A percentile compares a stretch with the other conserved stretches of the same genome.
Conservation (phyloP, 1,284 basidiomycete species). For the Abortiporus biennis region DNA sequence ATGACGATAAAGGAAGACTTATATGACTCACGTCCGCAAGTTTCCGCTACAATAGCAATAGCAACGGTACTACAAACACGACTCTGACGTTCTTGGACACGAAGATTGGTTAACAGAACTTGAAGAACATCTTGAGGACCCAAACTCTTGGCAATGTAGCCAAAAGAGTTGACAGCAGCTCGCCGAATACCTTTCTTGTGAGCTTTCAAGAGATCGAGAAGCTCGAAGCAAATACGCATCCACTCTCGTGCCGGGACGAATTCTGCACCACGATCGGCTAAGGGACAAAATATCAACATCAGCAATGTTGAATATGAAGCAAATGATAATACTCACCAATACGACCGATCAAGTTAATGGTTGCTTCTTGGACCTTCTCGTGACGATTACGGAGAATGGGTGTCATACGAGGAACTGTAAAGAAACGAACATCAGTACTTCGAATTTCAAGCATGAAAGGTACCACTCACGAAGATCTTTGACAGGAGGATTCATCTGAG, state of each 20-base stretch:
- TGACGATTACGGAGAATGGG: conserved; percentile 98
- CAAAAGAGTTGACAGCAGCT: conserved; percentile 98
- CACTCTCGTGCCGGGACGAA: conserved; percentile 98
- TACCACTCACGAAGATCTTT: conserved; percentile 86
- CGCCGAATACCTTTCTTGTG: conserved; percentile 99
- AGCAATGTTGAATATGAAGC: neutral
- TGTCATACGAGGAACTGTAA: conserved; percentile 94
- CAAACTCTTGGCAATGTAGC: conserved; percentile 98
- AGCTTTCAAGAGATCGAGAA: conserved; percentile 95
- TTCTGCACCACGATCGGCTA: conserved; percentile 97
- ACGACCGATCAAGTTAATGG: conserved; percentile 98
- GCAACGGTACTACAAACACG: conserved; percentile 99
- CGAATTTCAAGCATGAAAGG: conserved; percentile 5
- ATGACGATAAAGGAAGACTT: conserved; percentile 5
- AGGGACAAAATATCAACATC: conserved; percentile 7
- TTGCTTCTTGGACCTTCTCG: conserved; percentile 99
- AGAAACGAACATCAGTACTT: conserved; percentile 6
- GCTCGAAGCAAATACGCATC: conserved; percentile 99
- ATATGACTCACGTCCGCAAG: conserved; percentile 78
- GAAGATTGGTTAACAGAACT: conserved; percentile 93
- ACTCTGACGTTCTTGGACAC: conserved; percentile 98
- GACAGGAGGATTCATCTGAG: conserved; percentile 99
- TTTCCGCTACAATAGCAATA: conserved; percentile 96
- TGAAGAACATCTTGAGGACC: conserved; percentile 98
- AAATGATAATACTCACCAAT: conserved; percentile 57